A percentile compares a stretch with the other conserved stretches of the same genome.
Conservation (phyloP, 1,139 yeast species). For the Scheffersomyces lignicola region DNA sequence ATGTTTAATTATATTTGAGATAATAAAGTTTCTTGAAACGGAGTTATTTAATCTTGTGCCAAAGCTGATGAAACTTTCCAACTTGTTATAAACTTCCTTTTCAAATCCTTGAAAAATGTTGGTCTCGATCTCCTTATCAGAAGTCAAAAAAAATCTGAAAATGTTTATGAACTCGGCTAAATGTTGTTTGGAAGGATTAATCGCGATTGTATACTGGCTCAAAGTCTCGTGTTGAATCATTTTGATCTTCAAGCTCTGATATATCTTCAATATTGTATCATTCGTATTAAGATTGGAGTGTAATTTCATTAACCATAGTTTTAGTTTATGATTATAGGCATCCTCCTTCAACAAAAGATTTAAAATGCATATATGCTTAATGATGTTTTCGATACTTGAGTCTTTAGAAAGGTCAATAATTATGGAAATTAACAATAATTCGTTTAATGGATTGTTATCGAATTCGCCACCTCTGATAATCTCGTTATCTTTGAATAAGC, state of each 20-base stretch:
- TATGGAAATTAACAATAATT: constrained; percentile 56
- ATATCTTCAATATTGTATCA: constrained; percentile 50
- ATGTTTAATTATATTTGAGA: constrained; percentile 35
- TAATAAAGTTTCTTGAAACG: constrained; percentile 31
- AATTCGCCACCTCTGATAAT: constrained; percentile 13
- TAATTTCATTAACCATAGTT: constrained; percentile 69
- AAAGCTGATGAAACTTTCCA: constrained; percentile 60
- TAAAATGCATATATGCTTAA: constrained; percentile 42
- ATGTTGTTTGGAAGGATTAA: constrained; percentile 38
- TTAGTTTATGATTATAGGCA: constrained; percentile 63
- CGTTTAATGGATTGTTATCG: constrained; percentile 50
- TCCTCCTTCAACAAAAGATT: constrained; percentile 52
- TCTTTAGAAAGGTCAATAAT: constrained; percentile 18
- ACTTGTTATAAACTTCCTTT: constrained; percentile 56
- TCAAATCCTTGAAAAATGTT: constrained; percentile 54
- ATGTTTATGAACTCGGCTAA: constrained; percentile 29
- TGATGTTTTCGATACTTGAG: constrained; percentile 11
- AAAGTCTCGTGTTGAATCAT: constrained; percentile 80
- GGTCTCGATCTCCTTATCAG: constrained; percentile 49
- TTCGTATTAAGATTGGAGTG: constrained; percentile 62
- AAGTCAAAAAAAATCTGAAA: constrained; percentile 51
- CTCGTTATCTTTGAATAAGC: constrained; percentile 11
- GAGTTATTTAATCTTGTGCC: constrained; percentile 42
- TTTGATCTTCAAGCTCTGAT: constrained; percentile 59
- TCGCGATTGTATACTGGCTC: constrained; percentile 53